Percentiles rank a stretch among this genome's conserved stretches.
Evolutionary conservation across 495 filamentous ascomycete genomes (phyloP).

Genomic region (Filosporella fistucella): DNA sequence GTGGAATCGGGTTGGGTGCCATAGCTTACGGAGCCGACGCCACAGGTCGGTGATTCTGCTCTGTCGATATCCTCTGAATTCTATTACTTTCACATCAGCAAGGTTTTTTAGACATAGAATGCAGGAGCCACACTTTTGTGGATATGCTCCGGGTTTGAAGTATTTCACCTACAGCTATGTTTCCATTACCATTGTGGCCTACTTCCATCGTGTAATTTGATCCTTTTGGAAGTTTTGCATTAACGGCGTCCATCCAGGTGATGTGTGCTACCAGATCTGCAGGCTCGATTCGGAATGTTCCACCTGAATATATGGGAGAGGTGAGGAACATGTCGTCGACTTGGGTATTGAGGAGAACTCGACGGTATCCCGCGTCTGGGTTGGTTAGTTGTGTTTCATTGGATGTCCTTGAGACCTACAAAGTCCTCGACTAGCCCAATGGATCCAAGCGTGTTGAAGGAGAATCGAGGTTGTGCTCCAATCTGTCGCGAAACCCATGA

Average conservation of each 20-base stretch:
- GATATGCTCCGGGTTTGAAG: not conserved
- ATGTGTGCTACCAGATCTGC: conserved; percentile 43
- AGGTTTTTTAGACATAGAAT: not conserved
- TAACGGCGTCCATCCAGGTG: conserved; percentile 43
- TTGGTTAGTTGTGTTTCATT: too few relatives aligned
- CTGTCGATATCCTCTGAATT: too few relatives aligned
- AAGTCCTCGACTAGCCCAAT: conserved; percentile 51
- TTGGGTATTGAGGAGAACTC: too few relatives aligned
- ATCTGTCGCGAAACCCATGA: conserved; percentile 47
- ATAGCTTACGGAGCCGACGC: conserved; percentile 12
- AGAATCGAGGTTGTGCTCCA: conserved; percentile 36
- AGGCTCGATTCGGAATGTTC: conserved; percentile 44
- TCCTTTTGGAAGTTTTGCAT: conserved; percentile 47
- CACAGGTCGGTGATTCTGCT: conserved; percentile 16
- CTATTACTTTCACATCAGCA: not conserved
- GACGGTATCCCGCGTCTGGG: conserved; percentile 7
- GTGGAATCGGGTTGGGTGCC: conserved; percentile 39
- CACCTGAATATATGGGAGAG: conserved; percentile 46
- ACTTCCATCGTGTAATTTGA: conserved; percentile 53
- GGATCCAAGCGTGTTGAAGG: conserved; percentile 58
- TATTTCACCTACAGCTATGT: conserved; percentile 36
- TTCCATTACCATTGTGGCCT: conserved; percentile 59
- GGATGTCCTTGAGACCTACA: too few relatives aligned
- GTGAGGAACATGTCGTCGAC: conserved; percentile 61
- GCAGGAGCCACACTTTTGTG: not conserved